A percentile compares a stretch with the other conserved stretches of the same genome.
phyloP scores from a whole-genome alignment of 495 filamentous ascomycete species.

The Penicillium robsamsonii region DNA sequence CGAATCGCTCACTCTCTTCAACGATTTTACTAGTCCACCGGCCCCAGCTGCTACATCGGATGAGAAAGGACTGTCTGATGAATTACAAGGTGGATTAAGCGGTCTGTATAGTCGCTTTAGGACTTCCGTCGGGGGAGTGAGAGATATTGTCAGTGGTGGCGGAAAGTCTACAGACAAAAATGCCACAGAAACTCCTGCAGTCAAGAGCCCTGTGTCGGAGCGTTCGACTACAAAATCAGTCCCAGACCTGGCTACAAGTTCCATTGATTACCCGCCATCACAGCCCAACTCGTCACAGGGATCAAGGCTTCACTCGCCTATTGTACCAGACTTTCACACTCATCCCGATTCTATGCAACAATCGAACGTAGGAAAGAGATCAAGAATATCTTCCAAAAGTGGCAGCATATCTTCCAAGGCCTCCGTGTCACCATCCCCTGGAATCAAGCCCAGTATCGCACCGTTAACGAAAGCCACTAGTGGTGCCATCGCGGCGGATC shows the following conservation, averaged over 20 bases:
- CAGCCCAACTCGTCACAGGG: conserved; percentile 35
- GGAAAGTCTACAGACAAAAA: conserved; percentile 40
- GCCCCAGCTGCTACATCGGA: conserved; percentile 53
- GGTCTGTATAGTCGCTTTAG: conserved; percentile 80
- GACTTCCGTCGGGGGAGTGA: conserved; percentile 71
- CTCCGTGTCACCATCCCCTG: conserved; percentile 45
- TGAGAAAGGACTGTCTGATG: conserved; percentile 64
- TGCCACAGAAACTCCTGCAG: conserved; percentile 22
- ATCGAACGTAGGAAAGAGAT: conserved; percentile 43
- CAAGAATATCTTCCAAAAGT: conserved; percentile 54
- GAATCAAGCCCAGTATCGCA: conserved; percentile 33
- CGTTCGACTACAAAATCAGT: conserved; percentile 29
- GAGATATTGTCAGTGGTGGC: conserved; percentile 51
- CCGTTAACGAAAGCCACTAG: conserved; percentile 49
- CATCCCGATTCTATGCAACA: conserved; percentile 36
- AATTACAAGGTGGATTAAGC: conserved; percentile 78
- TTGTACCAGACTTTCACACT: conserved; percentile 30
- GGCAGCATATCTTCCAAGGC: conserved; percentile 54
- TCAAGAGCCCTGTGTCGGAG: conserved; percentile 31
- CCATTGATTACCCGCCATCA: conserved; percentile 28
- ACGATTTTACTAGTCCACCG: conserved; percentile 65
- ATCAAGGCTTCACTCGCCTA: conserved; percentile 46
- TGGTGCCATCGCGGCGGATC: conserved; percentile 35
- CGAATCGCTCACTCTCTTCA: conserved; percentile 79
- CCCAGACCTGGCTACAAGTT: conserved; percentile 22